Evolutionary conservation across 1,284 basidiomycete species (phyloP).

Genomic region (Peniophora sp.): DNA sequence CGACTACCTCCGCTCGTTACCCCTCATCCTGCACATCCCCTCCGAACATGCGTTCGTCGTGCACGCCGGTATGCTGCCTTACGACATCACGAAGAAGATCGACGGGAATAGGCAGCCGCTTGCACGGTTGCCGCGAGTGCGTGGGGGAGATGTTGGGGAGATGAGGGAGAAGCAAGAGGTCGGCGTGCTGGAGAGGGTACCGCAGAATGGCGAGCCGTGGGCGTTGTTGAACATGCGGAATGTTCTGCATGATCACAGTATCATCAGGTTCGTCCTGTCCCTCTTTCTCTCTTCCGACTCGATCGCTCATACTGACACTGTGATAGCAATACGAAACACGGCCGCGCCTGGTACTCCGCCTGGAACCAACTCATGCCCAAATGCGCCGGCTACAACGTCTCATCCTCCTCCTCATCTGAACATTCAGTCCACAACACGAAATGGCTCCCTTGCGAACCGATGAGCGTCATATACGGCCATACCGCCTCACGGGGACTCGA

Average conservation of each 20-base stretch:
- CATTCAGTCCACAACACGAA: slow-evolving; percentile 11
- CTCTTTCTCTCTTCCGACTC: background rate
- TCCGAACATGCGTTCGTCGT: slow-evolving; percentile 71
- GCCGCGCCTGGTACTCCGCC: slow-evolving; percentile 63
- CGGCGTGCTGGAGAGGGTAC: slow-evolving; percentile 52
- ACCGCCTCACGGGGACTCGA: slow-evolving; percentile 70
- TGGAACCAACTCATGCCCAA: slow-evolving; percentile 67
- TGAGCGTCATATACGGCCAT: slow-evolving; percentile 80
- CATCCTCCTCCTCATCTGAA: slow-evolving; percentile 4
- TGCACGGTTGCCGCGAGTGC: slow-evolving; percentile 40
- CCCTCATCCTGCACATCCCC: slow-evolving; percentile 71
- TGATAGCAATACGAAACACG: slow-evolving; percentile 35
- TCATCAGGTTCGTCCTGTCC: slow-evolving; percentile 37
- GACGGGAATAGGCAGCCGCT: slow-evolving; percentile 57
- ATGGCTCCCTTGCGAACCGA: slow-evolving; percentile 58
- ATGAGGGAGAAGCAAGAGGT: slow-evolving; percentile 40
- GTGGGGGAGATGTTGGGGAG: background rate
- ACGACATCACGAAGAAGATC: slow-evolving; percentile 46
- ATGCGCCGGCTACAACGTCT: slow-evolving; percentile 47
- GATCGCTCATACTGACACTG: background rate
- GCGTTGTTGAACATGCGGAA: slow-evolving; percentile 71
- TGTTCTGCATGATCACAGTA: slow-evolving; percentile 41
- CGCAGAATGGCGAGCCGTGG: slow-evolving; percentile 73
- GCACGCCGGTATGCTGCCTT: slow-evolving; percentile 77
- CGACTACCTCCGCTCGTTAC: slow-evolving; percentile 61